These are phyloP conservation scores for Boletales sp. DNA, from an alignment of 768 basidiomycete genomes.

Conservation along the genomic window DNA sequence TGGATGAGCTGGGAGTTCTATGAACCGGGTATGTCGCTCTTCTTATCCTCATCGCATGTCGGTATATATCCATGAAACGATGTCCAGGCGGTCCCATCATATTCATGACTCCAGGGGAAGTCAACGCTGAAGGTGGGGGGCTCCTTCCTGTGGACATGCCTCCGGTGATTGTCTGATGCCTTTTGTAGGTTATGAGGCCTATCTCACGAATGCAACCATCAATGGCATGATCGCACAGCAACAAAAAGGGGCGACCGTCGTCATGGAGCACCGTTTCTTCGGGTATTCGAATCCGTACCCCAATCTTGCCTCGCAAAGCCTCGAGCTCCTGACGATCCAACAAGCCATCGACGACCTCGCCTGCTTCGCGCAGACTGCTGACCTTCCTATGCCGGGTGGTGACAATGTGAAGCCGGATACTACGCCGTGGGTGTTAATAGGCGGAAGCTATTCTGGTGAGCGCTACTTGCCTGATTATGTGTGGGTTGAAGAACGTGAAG, in stretches of 20 bases:
- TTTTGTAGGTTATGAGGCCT: slow-evolving; percentile 35
- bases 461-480: neutral
- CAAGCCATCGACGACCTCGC: slow-evolving; percentile 73
- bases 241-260: slow-evolving; percentile 56
- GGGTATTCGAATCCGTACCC: slow-evolving; percentile 69
- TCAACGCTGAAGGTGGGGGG: slow-evolving; percentile 42
- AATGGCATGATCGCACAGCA: slow-evolving; percentile 64
- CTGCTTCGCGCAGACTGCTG: slow-evolving; percentile 64
- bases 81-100: slow-evolving; percentile 24
- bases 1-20: slow-evolving; percentile 72
- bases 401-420: slow-evolving; percentile 53
- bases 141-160: neutral
- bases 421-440: slow-evolving; percentile 41
- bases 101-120: slow-evolving; percentile 58
- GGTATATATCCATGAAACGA: neutral
- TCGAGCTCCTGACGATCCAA: slow-evolving; percentile 61
- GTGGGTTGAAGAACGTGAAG: neutral
- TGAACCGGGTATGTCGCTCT: slow-evolving; percentile 36
- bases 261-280: slow-evolving; percentile 73
- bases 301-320: slow-evolving; percentile 55
- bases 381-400: slow-evolving; percentile 65
- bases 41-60: neutral
- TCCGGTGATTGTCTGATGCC: neutral
- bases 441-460: slow-evolving; percentile 41
- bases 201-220: slow-evolving; percentile 62